Conservation (phyloP, 202 grass and related monocot genomes). For the Saccharum hybrid region DNA sequence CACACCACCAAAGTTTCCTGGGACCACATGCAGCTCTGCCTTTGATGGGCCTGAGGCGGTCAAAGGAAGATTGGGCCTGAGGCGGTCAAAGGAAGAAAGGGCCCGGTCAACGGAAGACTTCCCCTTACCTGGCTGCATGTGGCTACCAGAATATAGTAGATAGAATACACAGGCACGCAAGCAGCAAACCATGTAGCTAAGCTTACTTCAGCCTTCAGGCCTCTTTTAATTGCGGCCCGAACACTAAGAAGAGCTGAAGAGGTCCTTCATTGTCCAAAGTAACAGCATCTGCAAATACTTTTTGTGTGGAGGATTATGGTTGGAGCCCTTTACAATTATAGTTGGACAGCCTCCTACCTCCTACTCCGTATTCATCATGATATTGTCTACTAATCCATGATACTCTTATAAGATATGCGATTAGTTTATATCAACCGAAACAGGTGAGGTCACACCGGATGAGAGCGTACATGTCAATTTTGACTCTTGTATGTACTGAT, state of each 20-base stretch:
- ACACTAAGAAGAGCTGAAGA: no score
- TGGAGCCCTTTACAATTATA: background rate
- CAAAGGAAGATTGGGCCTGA: no score
- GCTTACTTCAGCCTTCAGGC: no score
- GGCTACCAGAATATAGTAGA: background rate
- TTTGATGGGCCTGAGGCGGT: conserved; percentile 1
- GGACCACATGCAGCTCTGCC: conserved; percentile 30
- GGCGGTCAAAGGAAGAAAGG: conserved; percentile 48
- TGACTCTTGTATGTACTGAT: conserved; percentile 26
- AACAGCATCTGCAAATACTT: background rate
- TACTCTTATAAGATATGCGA: background rate
- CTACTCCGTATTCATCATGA: background rate
- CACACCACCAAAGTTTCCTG: conserved; percentile 4
- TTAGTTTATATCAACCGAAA: background rate
- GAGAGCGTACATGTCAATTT: background rate
- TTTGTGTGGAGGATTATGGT: background rate
- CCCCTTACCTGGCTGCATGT: background rate
- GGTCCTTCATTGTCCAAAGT: background rate
- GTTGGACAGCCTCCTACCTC: background rate
- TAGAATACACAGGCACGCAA: background rate
- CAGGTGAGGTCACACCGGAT: background rate
- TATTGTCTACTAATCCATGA: background rate
- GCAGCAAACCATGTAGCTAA: background rate
- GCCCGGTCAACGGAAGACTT: conserved; percentile 4
- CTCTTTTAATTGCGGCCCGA: no score